These are phyloP conservation scores for Dactylonectria estremocensis DNA, from an alignment of 2,329 filamentous ascomycete species.

Conservation along the genomic window DNA sequence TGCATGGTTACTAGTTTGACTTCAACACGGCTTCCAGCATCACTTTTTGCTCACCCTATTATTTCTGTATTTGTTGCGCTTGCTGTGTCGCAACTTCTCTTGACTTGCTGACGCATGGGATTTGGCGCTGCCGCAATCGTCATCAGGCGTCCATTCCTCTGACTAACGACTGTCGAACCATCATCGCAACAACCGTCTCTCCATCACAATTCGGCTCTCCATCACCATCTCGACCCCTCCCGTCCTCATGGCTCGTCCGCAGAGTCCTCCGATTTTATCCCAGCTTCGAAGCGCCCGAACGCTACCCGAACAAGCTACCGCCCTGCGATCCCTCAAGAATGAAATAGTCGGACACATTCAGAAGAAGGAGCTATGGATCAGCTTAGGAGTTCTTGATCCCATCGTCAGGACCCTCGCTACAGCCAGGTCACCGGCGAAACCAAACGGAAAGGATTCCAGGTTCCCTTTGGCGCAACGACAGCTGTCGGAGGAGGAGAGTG, in stretches of 20 bases:
- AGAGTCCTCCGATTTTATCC: constrained; percentile 67
- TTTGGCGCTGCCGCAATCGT: constrained; percentile 37
- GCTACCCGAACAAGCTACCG: constrained; percentile 67
- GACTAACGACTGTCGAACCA: constrained; percentile 33
- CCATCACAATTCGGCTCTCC: constrained; percentile 20
- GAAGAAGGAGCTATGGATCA: constrained; percentile 86
- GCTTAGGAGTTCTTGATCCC: constrained; percentile 76
- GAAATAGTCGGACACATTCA: constrained; percentile 90
- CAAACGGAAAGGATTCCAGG: constrained; percentile 58
- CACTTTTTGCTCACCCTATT: constrained; percentile 12
- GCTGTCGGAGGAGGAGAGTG: constrained; percentile 75
- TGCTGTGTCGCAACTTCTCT: constrained; percentile 22
- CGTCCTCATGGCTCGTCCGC: constrained; percentile 67
- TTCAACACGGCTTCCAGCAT: constrained; percentile 25
- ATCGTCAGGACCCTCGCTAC: constrained; percentile 64
- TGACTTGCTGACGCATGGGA: constrained; percentile 27
- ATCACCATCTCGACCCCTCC: constrained; percentile 14
- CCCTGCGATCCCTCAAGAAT: constrained; percentile 86
- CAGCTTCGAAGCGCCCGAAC: constrained; percentile 70
- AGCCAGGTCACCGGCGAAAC: constrained; percentile 51
- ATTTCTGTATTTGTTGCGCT: constrained; percentile 18
- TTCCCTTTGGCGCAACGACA: constrained; percentile 52
- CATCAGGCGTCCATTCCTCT: constrained; percentile 34
- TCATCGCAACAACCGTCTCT: constrained; percentile 26
- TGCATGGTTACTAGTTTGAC: constrained; percentile 38